Base-by-base conservation (phyloP, 148 eudicot genomes). In the Heliamphora exappendiculata region DNA sequence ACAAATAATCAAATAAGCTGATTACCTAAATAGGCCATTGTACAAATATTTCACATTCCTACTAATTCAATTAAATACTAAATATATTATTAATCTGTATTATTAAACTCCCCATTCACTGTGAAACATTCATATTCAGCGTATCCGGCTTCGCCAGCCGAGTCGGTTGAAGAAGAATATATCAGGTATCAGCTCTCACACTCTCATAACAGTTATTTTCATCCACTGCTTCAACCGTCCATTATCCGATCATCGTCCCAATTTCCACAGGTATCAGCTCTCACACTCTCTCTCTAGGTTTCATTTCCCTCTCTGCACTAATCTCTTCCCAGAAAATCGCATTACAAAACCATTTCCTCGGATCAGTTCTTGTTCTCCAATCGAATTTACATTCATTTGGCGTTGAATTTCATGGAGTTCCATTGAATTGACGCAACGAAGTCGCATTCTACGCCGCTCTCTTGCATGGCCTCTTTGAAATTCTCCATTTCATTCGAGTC, bases 381-480 rank as follows among this genome's bases (percentile, higher is more conserved):
- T 24, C 42, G 54, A 59, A 59, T 74, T 34, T 57, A 13, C 34
- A 55, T 7, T 20, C 13, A 1, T 5, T 10, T 70, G 22, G 1
- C 37, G 3, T 28, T 29, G 41, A 42, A 54, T 69, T n/a, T 47
- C 16, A 8, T 41, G 8, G 13, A 9, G 10, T 42, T 55, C 29
- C 28, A 12, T 31, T 19, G 14, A 67, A 45, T 70, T 69, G 45
- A 55, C 37, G 28, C 70, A 29, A 8, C 0, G 4, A 11, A 70
- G 53, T 50, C 17, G 17, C 67, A 12, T 42, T 33, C 31, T 62
- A 16, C 55, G 31, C 59, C 50, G 22, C 24, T 67, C 44, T 31
- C 0, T 51, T 45, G 73, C 63, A 87, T 89, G 93, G 88, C 85
- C 50, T 84, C 88, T 37, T 51, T 88, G 76, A 81, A 70, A 65